phyloP scores from a whole-genome alignment of 148 eudicot genomes.

The Rhododendron ovatum region DNA sequence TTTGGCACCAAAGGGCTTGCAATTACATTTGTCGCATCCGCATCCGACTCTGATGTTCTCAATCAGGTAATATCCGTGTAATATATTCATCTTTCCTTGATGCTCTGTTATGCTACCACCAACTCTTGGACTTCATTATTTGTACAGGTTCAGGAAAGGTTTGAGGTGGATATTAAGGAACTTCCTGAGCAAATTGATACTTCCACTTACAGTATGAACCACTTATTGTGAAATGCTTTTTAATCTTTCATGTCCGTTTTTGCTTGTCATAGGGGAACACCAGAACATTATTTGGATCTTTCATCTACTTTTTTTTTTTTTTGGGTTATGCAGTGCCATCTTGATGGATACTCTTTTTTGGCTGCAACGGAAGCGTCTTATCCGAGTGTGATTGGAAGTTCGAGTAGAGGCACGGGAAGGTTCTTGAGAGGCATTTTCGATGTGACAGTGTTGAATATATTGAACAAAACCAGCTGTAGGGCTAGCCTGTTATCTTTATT shows the following conservation, averaged over 20 bases:
- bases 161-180: constrained; percentile 88
- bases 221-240: background rate
- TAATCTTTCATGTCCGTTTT: background rate
- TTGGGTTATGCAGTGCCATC: constrained; percentile 39
- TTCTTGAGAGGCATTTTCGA: background rate
- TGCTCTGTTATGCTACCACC: background rate
- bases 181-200: constrained; percentile 97
- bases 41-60: constrained; percentile 78
- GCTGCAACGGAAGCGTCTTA: background rate
- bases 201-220: constrained; percentile 78
- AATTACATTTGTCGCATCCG: constrained; percentile 82
- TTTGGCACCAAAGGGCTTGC: constrained; percentile 98
- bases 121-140: background rate
- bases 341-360: background rate
- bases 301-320: background rate
- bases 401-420: background rate
- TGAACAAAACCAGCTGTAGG: background rate
- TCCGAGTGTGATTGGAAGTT: background rate
- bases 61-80: constrained; percentile 51
- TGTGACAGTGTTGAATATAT: background rate
- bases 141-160: constrained; percentile 67
- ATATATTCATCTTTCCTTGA: background rate
- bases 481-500: background rate
- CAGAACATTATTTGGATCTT: background rate
- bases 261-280: background rate